Evolutionary conservation across 2,329 filamentous ascomycete genomes (phyloP).

Genomic region (Xylaria sp.): DNA sequence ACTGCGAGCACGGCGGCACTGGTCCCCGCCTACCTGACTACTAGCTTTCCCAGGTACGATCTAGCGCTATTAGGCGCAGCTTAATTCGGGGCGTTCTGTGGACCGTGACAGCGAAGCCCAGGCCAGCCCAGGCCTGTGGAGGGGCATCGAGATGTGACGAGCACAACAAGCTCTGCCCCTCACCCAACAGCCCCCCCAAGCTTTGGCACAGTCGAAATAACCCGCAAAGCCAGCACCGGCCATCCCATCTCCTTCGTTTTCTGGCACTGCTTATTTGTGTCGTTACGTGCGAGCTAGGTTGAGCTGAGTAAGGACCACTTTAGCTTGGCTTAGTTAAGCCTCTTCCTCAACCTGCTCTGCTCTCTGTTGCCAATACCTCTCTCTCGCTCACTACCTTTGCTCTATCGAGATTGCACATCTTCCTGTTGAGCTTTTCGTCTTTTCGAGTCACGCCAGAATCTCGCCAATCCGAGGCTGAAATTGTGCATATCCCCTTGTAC

Average conservation of each 20-base stretch:
- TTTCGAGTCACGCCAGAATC: background rate
- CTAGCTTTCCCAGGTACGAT: background rate
- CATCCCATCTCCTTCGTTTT: too few species aligned
- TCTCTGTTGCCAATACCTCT: constrained; percentile 1
- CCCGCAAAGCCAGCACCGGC: constrained; percentile 19
- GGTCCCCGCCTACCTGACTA: background rate
- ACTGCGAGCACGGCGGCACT: background rate
- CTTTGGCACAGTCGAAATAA: constrained; percentile 18
- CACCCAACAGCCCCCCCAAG: background rate
- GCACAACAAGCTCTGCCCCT: constrained; percentile 20
- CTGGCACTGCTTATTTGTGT: constrained; percentile 2
- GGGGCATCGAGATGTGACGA: background rate
- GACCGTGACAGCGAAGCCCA: constrained; percentile 17
- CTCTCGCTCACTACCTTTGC: background rate
- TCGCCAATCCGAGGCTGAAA: background rate
- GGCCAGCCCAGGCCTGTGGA: background rate
- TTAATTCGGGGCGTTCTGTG: constrained; percentile 6
- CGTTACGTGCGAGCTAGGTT: background rate
- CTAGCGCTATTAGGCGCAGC: background rate
- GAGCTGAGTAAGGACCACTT: constrained; percentile 26
- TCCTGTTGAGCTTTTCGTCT: background rate
- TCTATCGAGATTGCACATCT: background rate
- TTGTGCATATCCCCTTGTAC: background rate
- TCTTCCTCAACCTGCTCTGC: background rate
- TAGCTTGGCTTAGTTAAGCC: background rate